phyloP scores from a whole-genome alignment of 2,329 filamentous ascomycete genomes.

The Mollisia scopiformis region DNA sequence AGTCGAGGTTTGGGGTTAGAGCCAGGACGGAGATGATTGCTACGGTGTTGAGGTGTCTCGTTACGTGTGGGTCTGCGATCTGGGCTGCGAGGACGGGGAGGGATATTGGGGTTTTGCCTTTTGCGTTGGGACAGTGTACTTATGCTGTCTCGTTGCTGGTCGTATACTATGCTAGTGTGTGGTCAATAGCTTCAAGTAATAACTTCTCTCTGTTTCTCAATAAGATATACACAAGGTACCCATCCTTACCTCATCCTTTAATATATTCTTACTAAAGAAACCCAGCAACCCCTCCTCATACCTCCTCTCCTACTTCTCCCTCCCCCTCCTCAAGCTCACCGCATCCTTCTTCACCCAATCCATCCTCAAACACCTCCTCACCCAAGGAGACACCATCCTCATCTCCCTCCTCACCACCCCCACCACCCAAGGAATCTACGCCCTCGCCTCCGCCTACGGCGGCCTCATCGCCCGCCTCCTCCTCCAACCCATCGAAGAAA shows the following conservation, averaged over 20 bases:
- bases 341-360: constrained; percentile 87
- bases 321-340: constrained; percentile 71
- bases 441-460: constrained; percentile 92
- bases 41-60: constrained; percentile 74
- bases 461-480: constrained; percentile 85
- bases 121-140: constrained; percentile 81
- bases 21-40: constrained; percentile 83
- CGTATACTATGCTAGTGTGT: constrained; percentile 70
- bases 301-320: constrained; percentile 57
- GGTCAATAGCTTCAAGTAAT: constrained; percentile 54
- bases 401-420: constrained; percentile 78
- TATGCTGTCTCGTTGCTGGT: constrained; percentile 72
- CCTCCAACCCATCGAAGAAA: constrained; percentile 95
- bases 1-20: constrained; percentile 77
- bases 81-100: constrained; percentile 56
- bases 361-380: constrained; percentile 88
- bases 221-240: constrained; percentile 40
- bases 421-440: constrained; percentile 86
- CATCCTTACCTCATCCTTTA: background rate
- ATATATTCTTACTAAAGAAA: background rate
- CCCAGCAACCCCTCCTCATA: constrained; percentile 25
- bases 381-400: constrained; percentile 90
- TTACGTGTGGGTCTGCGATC: constrained; percentile 72
- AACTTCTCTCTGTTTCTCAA: constrained; percentile 71
- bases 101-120: constrained; percentile 79